Evolutionary conservation across 78 protist genomes (phyloP).

Genomic region (Capsaspora owczarzaki): DNA sequence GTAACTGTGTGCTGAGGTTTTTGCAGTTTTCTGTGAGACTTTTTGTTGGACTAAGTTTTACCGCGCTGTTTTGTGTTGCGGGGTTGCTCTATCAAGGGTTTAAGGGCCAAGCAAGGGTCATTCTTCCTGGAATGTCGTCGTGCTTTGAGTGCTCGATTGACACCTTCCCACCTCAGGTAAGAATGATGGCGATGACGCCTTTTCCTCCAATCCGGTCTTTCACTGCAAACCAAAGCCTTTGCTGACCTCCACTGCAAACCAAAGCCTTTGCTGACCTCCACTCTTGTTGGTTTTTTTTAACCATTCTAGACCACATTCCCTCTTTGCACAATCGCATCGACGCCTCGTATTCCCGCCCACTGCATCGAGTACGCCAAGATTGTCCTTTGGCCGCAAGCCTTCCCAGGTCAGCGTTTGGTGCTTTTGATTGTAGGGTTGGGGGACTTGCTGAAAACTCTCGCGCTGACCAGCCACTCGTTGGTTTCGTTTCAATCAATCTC

Average conservation of each 20-base stretch:
- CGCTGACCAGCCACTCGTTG: too few species aligned
- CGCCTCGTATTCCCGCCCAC: constrained; percentile 92
- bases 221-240: neutral
- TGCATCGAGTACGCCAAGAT: constrained; percentile 83
- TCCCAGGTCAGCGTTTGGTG: neutral
- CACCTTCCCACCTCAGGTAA: constrained; percentile 83
- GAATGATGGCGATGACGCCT: too few species aligned
- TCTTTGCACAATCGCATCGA: constrained; percentile 90
- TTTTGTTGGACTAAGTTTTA: too few species aligned
- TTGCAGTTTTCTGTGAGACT: neutral
- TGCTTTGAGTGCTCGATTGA: constrained; percentile 91
- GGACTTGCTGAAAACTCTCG: neutral
- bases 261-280: too few species aligned
- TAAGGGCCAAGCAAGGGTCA: constrained; percentile 90
- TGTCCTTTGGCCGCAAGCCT: constrained; percentile 29
- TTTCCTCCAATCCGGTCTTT: neutral
- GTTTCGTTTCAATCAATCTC: neutral
- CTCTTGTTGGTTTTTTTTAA: too few species aligned
- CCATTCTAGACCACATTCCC: too few species aligned
- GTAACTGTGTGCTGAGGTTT: neutral
- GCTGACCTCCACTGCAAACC: too few species aligned
- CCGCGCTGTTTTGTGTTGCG: too few species aligned
- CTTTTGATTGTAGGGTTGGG: neutral
- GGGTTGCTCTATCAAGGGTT: constrained; percentile 64
- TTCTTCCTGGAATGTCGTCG: constrained; percentile 66